Evolutionary conservation across 2,329 filamentous ascomycete species (phyloP).

Genomic region (Lachnellula cervina): DNA sequence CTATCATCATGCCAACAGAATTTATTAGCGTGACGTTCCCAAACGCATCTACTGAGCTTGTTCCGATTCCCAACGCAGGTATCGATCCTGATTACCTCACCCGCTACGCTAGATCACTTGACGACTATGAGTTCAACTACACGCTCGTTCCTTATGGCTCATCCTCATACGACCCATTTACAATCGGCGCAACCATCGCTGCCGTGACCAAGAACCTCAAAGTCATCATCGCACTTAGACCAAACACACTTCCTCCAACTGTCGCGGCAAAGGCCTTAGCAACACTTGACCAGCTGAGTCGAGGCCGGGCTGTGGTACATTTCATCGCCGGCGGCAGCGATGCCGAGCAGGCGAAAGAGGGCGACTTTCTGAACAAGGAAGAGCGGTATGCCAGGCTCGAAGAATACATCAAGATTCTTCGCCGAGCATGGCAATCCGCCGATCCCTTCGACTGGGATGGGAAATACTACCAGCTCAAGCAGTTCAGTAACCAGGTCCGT

Average conservation of each 20-base stretch:
- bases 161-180: constrained; percentile 51
- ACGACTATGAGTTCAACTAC: constrained; percentile 58
- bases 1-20: constrained; percentile 42
- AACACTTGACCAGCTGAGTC: constrained; percentile 55
- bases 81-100: constrained; percentile 51
- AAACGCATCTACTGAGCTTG: constrained; percentile 51
- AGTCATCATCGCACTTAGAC: constrained; percentile 56
- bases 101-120: constrained; percentile 52
- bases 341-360: constrained; percentile 54
- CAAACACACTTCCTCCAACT: constrained; percentile 58
- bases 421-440: constrained; percentile 51
- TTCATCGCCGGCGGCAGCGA: constrained; percentile 60
- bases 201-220: constrained; percentile 54
- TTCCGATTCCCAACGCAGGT: constrained; percentile 45
- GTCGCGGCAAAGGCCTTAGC: constrained; percentile 58
- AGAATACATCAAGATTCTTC: constrained; percentile 58
- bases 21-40: constrained; percentile 56
- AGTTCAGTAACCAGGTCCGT: constrained; percentile 50
- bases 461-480: constrained; percentile 55
- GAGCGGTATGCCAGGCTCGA: constrained; percentile 54
- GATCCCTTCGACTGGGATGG: constrained; percentile 59
- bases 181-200: constrained; percentile 53
- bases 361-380: constrained; percentile 54
- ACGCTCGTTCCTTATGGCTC: constrained; percentile 57
- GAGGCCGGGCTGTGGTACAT: constrained; percentile 55